These are phyloP conservation scores for Oryza officinalis DNA, from an alignment of 176 grass and related monocot genomes.

Conservation along the genomic window DNA sequence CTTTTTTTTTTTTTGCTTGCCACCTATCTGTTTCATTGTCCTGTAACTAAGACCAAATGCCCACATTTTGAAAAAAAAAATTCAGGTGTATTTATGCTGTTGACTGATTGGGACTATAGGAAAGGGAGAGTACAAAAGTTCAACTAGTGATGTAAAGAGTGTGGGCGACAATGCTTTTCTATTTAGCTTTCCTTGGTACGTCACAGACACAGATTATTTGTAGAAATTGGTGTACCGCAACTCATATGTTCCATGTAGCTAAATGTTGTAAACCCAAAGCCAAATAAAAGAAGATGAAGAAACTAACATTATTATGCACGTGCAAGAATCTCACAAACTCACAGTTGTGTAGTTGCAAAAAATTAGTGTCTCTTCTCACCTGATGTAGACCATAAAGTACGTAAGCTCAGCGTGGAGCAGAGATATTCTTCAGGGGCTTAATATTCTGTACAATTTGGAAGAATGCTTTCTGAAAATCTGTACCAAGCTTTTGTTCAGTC, in stretches of 20 bases:
- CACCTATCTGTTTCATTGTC: neutral
- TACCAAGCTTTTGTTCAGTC: constrained; percentile 7
- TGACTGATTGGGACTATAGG: neutral
- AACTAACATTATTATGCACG: neutral
- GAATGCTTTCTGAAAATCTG: constrained; percentile 4
- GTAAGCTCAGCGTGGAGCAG: constrained; percentile 18
- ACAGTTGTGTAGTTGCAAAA: neutral
- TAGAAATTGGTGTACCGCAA: neutral
- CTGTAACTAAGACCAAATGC: neutral
- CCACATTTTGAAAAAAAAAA: neutral
- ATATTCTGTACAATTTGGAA: constrained; percentile 2
- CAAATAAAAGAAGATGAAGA: constrained; percentile 7
- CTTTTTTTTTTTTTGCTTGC: neutral
- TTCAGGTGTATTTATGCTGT: constrained; percentile 8
- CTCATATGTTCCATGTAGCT: neutral
- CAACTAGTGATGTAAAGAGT: neutral
- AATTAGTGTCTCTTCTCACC: neutral
- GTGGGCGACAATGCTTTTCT: neutral
- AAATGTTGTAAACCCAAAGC: neutral
- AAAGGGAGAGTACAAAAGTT: constrained; percentile 8
- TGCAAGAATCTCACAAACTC: constrained; percentile 6
- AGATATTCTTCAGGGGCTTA: neutral
- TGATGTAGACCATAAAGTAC: neutral
- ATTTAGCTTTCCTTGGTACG: constrained; percentile 1
- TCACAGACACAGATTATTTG: neutral